These are phyloP conservation scores for Dictyostelium intermedium DNA, from an alignment of 78 protist species.

Conservation along the genomic window DNA sequence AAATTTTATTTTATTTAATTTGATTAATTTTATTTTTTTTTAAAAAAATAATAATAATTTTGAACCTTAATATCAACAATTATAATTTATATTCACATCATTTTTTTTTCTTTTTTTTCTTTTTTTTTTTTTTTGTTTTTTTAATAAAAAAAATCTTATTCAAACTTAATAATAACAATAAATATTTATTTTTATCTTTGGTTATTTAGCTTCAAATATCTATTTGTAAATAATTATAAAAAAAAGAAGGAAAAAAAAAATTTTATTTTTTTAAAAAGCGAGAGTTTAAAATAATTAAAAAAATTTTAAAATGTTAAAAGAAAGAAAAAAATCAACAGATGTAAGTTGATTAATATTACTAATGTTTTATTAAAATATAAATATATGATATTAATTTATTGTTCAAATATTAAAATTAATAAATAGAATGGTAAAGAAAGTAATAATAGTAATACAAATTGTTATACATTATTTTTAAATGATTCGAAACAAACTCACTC, in stretches of 20 bases:
- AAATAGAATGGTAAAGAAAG: background rate
- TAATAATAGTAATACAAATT: conserved; percentile 13
- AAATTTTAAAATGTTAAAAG: background rate
- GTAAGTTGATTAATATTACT: background rate
- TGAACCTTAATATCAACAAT: background rate
- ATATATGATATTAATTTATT: no score
- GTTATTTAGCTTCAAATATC: background rate
- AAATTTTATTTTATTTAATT: background rate
- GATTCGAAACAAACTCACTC: conserved; percentile 42
- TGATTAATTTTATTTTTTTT: no score
- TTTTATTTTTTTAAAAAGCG: background rate
- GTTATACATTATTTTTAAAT: conserved; percentile 70
- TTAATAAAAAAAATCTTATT: background rate
- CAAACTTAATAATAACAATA: background rate
- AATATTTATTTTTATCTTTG: no score
- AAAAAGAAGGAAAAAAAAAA: background rate
- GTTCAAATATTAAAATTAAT: background rate
- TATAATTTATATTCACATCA: background rate
- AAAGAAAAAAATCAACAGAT: conserved; percentile 16
- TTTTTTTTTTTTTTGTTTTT: no score
- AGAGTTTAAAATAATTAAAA: background rate
- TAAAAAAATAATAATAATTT: no score
- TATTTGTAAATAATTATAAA: no score
- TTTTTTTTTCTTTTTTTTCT: no score
- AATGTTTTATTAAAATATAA: background rate